Conservation (phyloP, 2,329 filamentous ascomycete species). For the Xylariaceae sp. region DNA sequence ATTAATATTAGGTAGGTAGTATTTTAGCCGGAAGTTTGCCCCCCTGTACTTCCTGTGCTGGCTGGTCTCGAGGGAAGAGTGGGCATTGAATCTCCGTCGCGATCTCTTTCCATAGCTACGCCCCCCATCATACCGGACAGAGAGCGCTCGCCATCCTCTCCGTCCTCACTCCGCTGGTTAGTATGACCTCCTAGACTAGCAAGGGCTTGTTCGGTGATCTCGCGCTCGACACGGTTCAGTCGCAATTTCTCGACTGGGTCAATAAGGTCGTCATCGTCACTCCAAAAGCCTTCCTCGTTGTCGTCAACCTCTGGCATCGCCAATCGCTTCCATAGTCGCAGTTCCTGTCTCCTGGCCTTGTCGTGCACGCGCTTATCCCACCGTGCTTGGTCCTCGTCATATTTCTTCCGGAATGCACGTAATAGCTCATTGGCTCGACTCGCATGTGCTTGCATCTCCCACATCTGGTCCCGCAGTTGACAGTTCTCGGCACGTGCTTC, state of each 20-base stretch:
- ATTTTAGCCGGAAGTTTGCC: slow-evolving; percentile 22
- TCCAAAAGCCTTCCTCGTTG: slow-evolving; percentile 55
- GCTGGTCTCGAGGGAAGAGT: slow-evolving; percentile 38
- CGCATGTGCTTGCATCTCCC: slow-evolving; percentile 60
- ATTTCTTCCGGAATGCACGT: slow-evolving; percentile 50
- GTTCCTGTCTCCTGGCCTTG: slow-evolving; percentile 50
- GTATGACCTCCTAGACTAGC: slow-evolving; percentile 30
- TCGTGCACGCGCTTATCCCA: slow-evolving; percentile 51
- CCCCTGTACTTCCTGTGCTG: slow-evolving; percentile 38
- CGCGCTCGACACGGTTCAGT: slow-evolving; percentile 45
- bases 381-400: slow-evolving; percentile 51
- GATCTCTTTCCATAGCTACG: slow-evolving; percentile 40
- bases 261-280: slow-evolving; percentile 60
- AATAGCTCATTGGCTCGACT: slow-evolving; percentile 52
- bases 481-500: slow-evolving; percentile 61
- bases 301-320: slow-evolving; percentile 57
- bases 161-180: slow-evolving; percentile 35
- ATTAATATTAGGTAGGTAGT: not conserved
- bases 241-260: slow-evolving; percentile 56
- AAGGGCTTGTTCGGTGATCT: slow-evolving; percentile 38
- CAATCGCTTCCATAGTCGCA: slow-evolving; percentile 62
- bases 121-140: slow-evolving; percentile 35
- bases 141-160: slow-evolving; percentile 27
- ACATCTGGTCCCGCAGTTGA: slow-evolving; percentile 59
- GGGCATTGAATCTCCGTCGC: slow-evolving; percentile 28